Percentiles rank a stretch among this genome's conserved stretches.
Evolutionary conservation across 352 stramenopile species (phyloP).

Genomic region (Thalassiosira hispida): DNA sequence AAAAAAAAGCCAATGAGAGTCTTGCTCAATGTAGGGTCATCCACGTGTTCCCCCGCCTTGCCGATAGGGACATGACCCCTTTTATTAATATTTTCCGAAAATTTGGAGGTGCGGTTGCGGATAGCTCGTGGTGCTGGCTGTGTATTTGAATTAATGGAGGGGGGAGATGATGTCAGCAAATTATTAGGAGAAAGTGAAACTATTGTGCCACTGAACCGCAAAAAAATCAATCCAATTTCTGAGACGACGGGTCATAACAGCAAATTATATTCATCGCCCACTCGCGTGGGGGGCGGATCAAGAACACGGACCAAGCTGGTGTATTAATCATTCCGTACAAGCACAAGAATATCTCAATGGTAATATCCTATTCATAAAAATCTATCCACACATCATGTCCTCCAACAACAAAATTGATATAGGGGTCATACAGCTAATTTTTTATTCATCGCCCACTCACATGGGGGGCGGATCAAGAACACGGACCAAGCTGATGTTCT

Average conservation of each 20-base stretch:
- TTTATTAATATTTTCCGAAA: constrained; percentile 81
- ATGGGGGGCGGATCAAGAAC: constrained; percentile 62
- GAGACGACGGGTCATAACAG: constrained; percentile 47
- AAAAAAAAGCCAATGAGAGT: constrained; percentile 75
- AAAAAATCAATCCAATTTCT: background rate
- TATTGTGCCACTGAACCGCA: background rate
- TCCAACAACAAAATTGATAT: too few relatives aligned
- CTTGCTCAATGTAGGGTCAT: constrained; percentile 61
- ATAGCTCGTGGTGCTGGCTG: constrained; percentile 76
- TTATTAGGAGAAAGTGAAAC: background rate
- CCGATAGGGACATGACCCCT: constrained; percentile 68
- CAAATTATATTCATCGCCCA: constrained; percentile 55
- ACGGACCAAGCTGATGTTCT: constrained; percentile 59
- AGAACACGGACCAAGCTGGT: constrained; percentile 62
- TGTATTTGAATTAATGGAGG: constrained; percentile 12
- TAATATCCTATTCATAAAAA: too few relatives aligned
- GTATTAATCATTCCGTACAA: constrained; percentile 56
- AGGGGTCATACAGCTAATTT: too few relatives aligned
- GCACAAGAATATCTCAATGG: too few relatives aligned
- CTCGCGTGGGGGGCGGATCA: constrained; percentile 60
- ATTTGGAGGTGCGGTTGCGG: constrained; percentile 73
- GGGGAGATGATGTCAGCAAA: constrained; percentile 4
- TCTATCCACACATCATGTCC: too few relatives aligned
- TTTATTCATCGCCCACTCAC: constrained; percentile 57
- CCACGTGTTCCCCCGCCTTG: constrained; percentile 68